These are phyloP conservation scores for Ilex aquifolium DNA, from an alignment of 257 asterid genomes.

Conservation along the genomic window DNA sequence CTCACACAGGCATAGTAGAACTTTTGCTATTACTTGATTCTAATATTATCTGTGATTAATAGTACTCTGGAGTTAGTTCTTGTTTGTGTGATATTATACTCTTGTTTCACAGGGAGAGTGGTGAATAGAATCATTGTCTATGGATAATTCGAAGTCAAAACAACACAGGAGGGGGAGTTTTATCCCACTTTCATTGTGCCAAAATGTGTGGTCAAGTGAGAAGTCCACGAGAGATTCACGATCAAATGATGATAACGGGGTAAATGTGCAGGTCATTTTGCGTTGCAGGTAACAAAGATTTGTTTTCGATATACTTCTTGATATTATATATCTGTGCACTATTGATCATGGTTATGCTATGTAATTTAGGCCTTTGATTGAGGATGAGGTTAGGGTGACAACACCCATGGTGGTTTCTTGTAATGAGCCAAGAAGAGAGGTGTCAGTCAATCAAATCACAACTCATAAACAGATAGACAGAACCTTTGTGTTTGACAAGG, in stretches of 20 bases:
- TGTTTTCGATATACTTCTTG: background rate
- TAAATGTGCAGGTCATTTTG: conserved; percentile 38
- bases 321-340: background rate
- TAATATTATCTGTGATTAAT: too few species aligned
- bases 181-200: conserved; percentile 21
- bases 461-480: conserved; percentile 29
- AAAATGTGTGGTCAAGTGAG: conserved; percentile 44
- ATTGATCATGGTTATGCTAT: background rate
- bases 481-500: conserved; percentile 43
- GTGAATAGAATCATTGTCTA: background rate
- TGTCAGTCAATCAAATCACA: conserved; percentile 24
- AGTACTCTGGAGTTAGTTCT: too few species aligned
- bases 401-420: conserved; percentile 33
- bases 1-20: too few species aligned
- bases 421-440: conserved; percentile 34
- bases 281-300: conserved; percentile 38
- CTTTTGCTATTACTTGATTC: too few species aligned
- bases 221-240: conserved; percentile 27
- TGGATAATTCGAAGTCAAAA: conserved; percentile 15
- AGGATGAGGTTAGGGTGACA: conserved; percentile 32
- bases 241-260: conserved; percentile 26
- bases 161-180: conserved; percentile 19
- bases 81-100: too few species aligned
- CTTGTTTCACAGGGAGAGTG: too few species aligned
- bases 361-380: conserved; percentile 38